phyloP scores from a whole-genome alignment of 768 basidiomycete genomes.

The Exidia glandulosa region DNA sequence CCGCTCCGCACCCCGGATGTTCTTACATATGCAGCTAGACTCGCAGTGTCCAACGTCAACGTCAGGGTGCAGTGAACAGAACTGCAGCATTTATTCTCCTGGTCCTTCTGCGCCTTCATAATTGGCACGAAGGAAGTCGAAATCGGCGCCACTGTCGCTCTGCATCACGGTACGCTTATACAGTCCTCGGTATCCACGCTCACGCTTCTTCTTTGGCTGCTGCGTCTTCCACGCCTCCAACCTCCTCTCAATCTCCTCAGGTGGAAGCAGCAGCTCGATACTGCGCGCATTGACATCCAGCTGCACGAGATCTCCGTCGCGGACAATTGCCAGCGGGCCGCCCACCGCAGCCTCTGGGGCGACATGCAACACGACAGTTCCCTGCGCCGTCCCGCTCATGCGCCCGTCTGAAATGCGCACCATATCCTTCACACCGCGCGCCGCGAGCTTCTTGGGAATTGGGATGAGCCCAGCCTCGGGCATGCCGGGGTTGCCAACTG shows the following conservation, averaged over 20 bases:
- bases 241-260: constrained; percentile 5
- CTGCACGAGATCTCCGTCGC: constrained; percentile 16
- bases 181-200: constrained; percentile 12
- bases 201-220: not conserved
- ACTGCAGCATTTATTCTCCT: too few species aligned
- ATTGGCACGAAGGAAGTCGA: constrained; percentile 12
- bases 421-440: constrained; percentile 15
- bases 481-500: constrained; percentile 16
- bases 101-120: too few species aligned
- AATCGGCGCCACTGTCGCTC: constrained; percentile 14
- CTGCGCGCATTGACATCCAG: constrained; percentile 22
- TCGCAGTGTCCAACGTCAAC: too few species aligned
- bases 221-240: not conserved
- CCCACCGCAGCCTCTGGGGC: constrained; percentile 15
- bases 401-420: constrained; percentile 15
- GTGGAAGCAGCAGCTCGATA: constrained; percentile 8
- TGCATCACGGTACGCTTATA: constrained; percentile 11
- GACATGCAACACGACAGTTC: constrained; percentile 18
- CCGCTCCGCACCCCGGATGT: too few species aligned
- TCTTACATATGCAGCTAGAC: too few species aligned
- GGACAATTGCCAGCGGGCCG: constrained; percentile 14
- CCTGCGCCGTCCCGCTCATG: constrained; percentile 16
- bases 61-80: too few species aligned
- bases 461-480: constrained; percentile 18
- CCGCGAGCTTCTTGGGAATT: constrained; percentile 15